A percentile compares a stretch with the other conserved stretches of the same genome.
Conservation (phyloP, 163 green algal genomes). For the Chlamydomonas reinhardtii region DNA sequence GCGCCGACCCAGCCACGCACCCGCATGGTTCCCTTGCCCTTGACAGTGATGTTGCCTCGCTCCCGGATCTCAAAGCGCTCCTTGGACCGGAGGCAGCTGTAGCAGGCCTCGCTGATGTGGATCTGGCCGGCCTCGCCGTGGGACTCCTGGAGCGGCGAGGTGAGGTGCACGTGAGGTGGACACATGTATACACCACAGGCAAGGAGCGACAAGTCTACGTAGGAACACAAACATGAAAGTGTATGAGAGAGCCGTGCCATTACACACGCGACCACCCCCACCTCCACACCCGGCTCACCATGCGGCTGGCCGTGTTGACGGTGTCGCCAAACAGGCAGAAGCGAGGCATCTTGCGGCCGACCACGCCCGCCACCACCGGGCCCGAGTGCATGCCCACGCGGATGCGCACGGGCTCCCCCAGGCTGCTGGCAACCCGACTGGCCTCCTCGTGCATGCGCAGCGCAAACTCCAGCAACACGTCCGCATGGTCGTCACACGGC, state of each 20-base stretch:
- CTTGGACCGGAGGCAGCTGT: conserved; percentile 7
- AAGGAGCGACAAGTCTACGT: too few relatives aligned
- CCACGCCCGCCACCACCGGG: conserved; percentile 32
- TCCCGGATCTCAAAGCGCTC: conserved; percentile 3
- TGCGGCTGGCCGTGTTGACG: conserved; percentile 12
- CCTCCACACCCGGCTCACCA: too few relatives aligned
- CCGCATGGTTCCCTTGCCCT: conserved; percentile 43
- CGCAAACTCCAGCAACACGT: conserved; percentile 29
- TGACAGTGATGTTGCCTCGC: conserved; percentile 29
- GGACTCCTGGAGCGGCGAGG: not conserved
- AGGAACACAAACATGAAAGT: too few relatives aligned
- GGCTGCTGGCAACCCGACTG: not conserved
- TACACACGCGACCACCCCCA: too few relatives aligned
- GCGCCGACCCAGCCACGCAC: too few relatives aligned
- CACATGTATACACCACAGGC: too few relatives aligned
- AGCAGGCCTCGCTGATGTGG: conserved; percentile 33
- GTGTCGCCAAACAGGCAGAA: conserved; percentile 25
- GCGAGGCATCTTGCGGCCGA: conserved; percentile 35
- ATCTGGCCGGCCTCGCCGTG: conserved; percentile 34
- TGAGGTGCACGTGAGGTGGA: too few relatives aligned
- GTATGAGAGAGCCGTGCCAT: too few relatives aligned
- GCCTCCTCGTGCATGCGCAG: conserved; percentile 37
- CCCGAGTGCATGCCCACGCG: conserved; percentile 41
- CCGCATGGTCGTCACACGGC: conserved; percentile 17
- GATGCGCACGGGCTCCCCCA: conserved; percentile 9